These are phyloP conservation scores for Neonothopanus nambi DNA, from an alignment of 1,284 basidiomycete genomes.

Conservation along the genomic window DNA sequence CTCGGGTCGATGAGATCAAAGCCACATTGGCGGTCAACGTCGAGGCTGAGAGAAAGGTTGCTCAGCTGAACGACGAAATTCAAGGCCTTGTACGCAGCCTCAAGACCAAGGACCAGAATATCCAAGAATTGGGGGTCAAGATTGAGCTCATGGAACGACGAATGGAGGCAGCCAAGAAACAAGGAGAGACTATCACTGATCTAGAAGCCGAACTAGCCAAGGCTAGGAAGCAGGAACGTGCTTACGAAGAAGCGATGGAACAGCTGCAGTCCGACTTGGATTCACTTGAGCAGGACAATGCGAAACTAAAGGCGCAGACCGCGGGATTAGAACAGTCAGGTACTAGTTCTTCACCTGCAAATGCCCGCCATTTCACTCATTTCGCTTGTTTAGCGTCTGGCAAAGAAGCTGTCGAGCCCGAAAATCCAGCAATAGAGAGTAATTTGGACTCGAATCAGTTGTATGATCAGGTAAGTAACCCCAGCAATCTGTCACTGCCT, in stretches of 20 bases:
- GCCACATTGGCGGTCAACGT: constrained; percentile 82
- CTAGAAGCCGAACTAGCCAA: constrained; percentile 83
- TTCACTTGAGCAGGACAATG: constrained; percentile 83
- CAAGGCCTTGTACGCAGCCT: constrained; percentile 84
- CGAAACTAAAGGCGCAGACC: constrained; percentile 71
- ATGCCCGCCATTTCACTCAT: constrained; percentile 8
- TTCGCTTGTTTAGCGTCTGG: constrained; percentile 32
- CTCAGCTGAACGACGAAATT: constrained; percentile 86
- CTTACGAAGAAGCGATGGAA: constrained; percentile 92
- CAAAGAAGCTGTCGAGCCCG: too few relatives aligned
- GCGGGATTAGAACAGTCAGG: constrained; percentile 67
- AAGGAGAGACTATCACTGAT: constrained; percentile 80
- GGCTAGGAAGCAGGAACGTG: constrained; percentile 82
- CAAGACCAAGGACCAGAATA: constrained; percentile 82
- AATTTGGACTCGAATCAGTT: constrained; percentile 85
- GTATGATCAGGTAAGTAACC: constrained; percentile 70
- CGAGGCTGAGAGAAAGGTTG: constrained; percentile 87
- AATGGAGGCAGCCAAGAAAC: constrained; percentile 87
- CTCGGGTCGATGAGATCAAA: constrained; percentile 87
- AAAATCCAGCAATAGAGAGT: background rate
- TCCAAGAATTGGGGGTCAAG: constrained; percentile 90
- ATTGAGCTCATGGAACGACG: constrained; percentile 93
- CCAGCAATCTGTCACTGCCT: background rate
- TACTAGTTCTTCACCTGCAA: constrained; percentile 30
- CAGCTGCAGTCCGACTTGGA: constrained; percentile 90